phyloP scores from a whole-genome alignment of 352 stramenopile genomes.

The Pythium monospermum region DNA sequence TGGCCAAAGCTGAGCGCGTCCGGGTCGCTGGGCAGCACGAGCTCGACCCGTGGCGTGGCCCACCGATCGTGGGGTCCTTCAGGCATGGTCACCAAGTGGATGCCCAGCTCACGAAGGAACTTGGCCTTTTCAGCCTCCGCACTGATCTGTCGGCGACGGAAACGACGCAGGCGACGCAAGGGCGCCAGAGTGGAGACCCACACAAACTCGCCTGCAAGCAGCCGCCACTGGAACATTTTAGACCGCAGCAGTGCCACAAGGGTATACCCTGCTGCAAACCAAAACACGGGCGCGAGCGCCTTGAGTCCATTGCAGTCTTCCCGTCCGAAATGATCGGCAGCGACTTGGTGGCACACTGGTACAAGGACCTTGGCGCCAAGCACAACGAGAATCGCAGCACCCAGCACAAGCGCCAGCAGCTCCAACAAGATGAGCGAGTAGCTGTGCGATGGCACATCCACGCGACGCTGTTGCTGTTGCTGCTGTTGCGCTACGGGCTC shows the following conservation, averaged over 20 bases:
- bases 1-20: conserved; percentile 48
- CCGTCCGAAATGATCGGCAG: conserved; percentile 22
- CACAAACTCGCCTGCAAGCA: conserved; percentile 40
- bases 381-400: conserved; percentile 10
- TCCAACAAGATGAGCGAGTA: conserved; percentile 18
- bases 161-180: conserved; percentile 19
- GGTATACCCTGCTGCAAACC: conserved; percentile 50
- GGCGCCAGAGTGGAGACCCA: conserved; percentile 23
- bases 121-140: conserved; percentile 22
- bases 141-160: conserved; percentile 4
- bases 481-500: conserved; percentile 3
- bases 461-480: conserved; percentile 11
- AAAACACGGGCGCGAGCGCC: conserved; percentile 39
- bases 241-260: conserved; percentile 40
- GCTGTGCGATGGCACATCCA: conserved; percentile 12
- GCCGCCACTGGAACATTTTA: conserved; percentile 49
- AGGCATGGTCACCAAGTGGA: conserved; percentile 33
- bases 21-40: conserved; percentile 33
- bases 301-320: conserved; percentile 28
- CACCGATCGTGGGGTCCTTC: conserved; percentile 10
- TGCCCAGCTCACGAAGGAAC: conserved; percentile 35
- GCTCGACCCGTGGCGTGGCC: conserved; percentile 27
- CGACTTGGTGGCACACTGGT: conserved; percentile 20
- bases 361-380: conserved; percentile 15
- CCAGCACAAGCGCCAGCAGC: conserved; percentile 16